These are phyloP conservation scores for Talaromyces sp. DNA, from an alignment of 2,329 filamentous ascomycete species.

Conservation along the genomic window DNA sequence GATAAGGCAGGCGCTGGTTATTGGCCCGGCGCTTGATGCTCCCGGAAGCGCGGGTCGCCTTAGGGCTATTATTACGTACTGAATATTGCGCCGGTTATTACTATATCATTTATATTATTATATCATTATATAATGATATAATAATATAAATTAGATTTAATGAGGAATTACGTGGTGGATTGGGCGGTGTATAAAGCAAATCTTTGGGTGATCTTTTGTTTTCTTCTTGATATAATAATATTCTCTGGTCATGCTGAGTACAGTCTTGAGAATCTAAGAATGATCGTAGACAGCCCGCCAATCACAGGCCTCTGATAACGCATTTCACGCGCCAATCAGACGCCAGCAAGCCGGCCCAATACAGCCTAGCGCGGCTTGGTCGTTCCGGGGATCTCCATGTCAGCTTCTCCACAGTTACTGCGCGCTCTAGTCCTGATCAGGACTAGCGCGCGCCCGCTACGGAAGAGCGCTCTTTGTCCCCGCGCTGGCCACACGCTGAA, in stretches of 20 bases:
- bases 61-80: constrained; percentile 30
- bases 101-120: too few relatives aligned
- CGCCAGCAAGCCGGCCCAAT: not conserved
- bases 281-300: not conserved
- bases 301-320: constrained; percentile 11
- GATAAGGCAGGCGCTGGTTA: constrained; percentile 28
- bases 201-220: too few relatives aligned
- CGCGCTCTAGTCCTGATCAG: too few relatives aligned
- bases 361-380: constrained; percentile 3
- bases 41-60: constrained; percentile 13
- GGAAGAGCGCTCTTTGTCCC: not conserved
- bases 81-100: not conserved
- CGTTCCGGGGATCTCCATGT: constrained; percentile 8
- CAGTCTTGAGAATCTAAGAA: too few relatives aligned
- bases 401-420: not conserved
- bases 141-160: too few relatives aligned
- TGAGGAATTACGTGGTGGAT: too few relatives aligned
- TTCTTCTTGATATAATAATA: too few relatives aligned
- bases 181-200: too few relatives aligned
- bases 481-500: not conserved
- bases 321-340: constrained; percentile 4
- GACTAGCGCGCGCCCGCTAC: not conserved
- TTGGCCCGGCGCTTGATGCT: constrained; percentile 19
- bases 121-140: too few relatives aligned
- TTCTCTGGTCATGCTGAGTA: too few relatives aligned